A percentile compares a stretch with the other conserved stretches of the same genome.
Conservation (phyloP, 805 yeast species). For the Saturnispora galanensis region DNA sequence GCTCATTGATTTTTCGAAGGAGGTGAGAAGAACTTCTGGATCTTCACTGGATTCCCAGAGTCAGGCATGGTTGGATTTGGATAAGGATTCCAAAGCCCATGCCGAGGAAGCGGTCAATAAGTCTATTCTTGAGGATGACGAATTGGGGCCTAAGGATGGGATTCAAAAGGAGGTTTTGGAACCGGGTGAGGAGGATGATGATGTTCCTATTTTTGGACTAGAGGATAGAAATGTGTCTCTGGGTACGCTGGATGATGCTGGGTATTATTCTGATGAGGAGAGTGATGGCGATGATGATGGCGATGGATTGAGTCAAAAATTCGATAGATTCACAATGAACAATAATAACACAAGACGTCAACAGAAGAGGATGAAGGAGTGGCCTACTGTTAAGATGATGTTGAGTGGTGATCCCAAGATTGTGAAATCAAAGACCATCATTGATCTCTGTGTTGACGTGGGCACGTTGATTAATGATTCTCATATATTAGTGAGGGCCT, state of each 20-base stretch:
- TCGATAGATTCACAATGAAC: conserved; percentile 2
- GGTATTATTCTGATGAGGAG: conserved; percentile 8
- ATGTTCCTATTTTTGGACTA: background rate
- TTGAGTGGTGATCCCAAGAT: conserved; percentile 34
- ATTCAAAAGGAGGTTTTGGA: conserved; percentile 1
- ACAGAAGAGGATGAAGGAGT: conserved; percentile 13
- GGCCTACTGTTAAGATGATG: conserved; percentile 49
- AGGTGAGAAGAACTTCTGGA: conserved; percentile 11
- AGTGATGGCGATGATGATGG: conserved; percentile 10
- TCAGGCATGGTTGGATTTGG: conserved; percentile 4
- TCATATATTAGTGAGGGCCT: conserved; percentile 48
- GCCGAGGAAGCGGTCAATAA: background rate
- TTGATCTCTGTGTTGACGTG: conserved; percentile 52
- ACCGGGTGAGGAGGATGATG: background rate
- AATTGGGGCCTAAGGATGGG: conserved; percentile 5
- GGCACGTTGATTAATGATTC: conserved; percentile 55
- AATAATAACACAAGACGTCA: background rate
- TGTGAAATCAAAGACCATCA: conserved; percentile 42
- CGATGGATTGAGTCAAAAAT: background rate
- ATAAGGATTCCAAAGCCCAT: background rate
- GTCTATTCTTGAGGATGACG: conserved; percentile 2
- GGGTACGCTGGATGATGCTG: conserved; percentile 9
- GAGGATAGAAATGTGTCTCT: conserved; percentile 1
- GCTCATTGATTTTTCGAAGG: conserved; percentile 7
- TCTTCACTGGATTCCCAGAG: conserved; percentile 3